Base-by-base conservation (phyloP, 176 grass and related monocot genomes). In the Neostapfia colusana region DNA sequence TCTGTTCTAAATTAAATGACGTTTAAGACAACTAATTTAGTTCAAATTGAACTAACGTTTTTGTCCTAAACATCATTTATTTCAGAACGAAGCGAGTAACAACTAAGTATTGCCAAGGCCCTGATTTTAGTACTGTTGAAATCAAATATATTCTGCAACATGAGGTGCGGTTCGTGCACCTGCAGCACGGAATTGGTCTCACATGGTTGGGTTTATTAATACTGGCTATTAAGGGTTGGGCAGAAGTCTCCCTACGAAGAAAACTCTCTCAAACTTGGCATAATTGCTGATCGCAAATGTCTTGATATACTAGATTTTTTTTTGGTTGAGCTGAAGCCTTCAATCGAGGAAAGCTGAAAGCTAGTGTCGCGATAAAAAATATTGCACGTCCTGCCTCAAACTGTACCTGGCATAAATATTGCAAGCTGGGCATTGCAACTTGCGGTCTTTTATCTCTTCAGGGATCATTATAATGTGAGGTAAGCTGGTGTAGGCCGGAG, bases 101-200 rank as follows among this genome's bases (percentile, higher is more conserved):
- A 68, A 69, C 62, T 56, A 78, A 23, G 17, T 78, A 11, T 65
- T 65, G 27, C 46, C 15, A 49, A 18, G 15, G 18, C 20, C 51
- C n/a, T 54, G 51, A 20, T 21, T 21, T 49, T 49, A 17, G 14
- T 49, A 49, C 46, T 49, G 15, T 17, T 49, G 15, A 49, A 49
- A 49, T 49, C 2, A 49, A 49, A 49, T 49, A 49, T 49, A 16
- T 6, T 49, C 15, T 18, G 46, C 0, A 3, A 17, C 48, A 18
- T 51, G 48, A 20, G 48, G 16, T 50, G 59, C 27, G 63, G 62
- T 79, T 88, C 75, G 80, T 54, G 69, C 69, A 73, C 25, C 45
- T 34, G 40, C 79, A 69, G 34, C 27, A 81, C 21, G 26, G 81
- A 65, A 82, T 59, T 10, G 51, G 39, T 79, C 38, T 73, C 78